Percentiles rank a stretch among this genome's conserved stretches.
Conservation (phyloP, 1,139 yeast genomes). For the Yueomyces sp. region DNA sequence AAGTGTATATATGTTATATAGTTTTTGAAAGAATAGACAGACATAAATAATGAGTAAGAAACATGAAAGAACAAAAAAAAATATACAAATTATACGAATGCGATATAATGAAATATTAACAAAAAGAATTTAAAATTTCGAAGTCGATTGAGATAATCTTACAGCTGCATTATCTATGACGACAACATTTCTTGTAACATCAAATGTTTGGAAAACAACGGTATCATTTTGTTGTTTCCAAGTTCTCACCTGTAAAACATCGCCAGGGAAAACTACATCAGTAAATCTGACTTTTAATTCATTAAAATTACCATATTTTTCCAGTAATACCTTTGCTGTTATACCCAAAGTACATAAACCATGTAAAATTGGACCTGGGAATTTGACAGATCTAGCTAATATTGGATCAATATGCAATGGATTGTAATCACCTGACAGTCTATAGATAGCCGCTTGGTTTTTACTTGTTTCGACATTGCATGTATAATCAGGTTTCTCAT, state of each 20-base stretch:
- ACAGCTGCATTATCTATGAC: slow-evolving; percentile 87
- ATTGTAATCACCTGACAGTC: slow-evolving; percentile 88
- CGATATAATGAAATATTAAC: background rate
- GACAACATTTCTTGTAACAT: slow-evolving; percentile 55
- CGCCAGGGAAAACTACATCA: slow-evolving; percentile 95
- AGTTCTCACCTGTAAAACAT: slow-evolving; percentile 65
- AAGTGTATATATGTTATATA: too few relatives aligned
- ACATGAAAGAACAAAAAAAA: too few relatives aligned
- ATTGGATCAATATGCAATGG: slow-evolving; percentile 91
- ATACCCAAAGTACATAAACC: slow-evolving; percentile 87
- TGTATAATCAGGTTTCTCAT: slow-evolving; percentile 54
- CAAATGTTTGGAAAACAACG: slow-evolving; percentile 74
- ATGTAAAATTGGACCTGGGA: slow-evolving; percentile 79
- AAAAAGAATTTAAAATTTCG: slow-evolving; percentile 15
- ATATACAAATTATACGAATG: slow-evolving; percentile 5
- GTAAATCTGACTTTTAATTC: slow-evolving; percentile 89
- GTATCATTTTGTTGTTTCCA: slow-evolving; percentile 65
- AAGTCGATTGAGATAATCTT: slow-evolving; percentile 32
- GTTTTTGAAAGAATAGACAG: too few relatives aligned
- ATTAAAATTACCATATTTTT: slow-evolving; percentile 67
- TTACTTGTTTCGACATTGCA: slow-evolving; percentile 45
- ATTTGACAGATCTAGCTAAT: slow-evolving; percentile 82
- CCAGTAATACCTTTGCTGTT: slow-evolving; percentile 62
- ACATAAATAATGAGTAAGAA: too few relatives aligned
- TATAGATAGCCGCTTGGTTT: slow-evolving; percentile 81